Percentiles rank a stretch among this genome's conserved stretches.
Evolutionary conservation across 2,329 filamentous ascomycete species (phyloP).

Genomic region (Penicillium polonicum): DNA sequence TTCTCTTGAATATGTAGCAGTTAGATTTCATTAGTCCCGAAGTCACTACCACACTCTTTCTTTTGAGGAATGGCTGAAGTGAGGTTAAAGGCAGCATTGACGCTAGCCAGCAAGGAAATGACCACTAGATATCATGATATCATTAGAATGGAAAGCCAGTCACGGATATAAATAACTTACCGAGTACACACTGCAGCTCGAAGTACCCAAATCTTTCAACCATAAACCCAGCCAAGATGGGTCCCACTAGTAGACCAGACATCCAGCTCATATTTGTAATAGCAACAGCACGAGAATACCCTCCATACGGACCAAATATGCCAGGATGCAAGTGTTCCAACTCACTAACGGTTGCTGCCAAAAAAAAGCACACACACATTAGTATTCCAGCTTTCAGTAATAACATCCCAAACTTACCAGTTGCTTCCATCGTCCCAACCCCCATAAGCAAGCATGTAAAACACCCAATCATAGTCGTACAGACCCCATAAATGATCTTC

Average conservation of each 20-base stretch:
- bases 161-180: background rate
- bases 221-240: conserved; percentile 15
- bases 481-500: background rate
- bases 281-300: conserved; percentile 25
- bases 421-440: conserved; percentile 8
- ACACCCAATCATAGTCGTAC: conserved; percentile 7
- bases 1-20: background rate
- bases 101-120: background rate
- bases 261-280: conserved; percentile 24
- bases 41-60: background rate
- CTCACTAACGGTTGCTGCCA: conserved; percentile 14
- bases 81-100: conserved; percentile 1
- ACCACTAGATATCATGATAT: background rate
- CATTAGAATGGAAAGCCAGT: background rate
- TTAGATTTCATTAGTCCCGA: background rate
- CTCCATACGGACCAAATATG: conserved; percentile 23
- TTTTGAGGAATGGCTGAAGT: background rate
- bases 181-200: conserved; percentile 14
- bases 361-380: background rate
- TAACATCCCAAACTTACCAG: background rate
- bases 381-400: background rate
- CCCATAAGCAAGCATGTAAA: conserved; percentile 10
- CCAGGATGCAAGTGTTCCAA: conserved; percentile 18
- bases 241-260: conserved; percentile 19
- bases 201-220: conserved; percentile 16